These are phyloP conservation scores for Starmerella scarabaei DNA, from an alignment of 805 yeast genomes.

Conservation along the genomic window DNA sequence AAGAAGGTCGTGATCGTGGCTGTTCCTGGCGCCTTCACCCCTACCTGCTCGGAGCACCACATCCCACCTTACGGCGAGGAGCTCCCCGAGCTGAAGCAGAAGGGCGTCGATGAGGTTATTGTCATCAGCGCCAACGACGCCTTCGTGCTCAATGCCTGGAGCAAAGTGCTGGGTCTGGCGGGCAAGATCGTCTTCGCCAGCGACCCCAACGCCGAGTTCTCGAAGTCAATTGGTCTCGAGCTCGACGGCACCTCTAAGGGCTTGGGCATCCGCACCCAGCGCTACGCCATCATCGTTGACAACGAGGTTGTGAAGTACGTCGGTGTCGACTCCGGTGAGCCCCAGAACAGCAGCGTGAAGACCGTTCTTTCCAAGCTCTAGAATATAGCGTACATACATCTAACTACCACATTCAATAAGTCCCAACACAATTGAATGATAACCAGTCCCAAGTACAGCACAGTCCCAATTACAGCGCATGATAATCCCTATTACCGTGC, in stretches of 20 bases:
- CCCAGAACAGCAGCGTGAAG: conserved; percentile 36
- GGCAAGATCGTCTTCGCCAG: conserved; percentile 41
- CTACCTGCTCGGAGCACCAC: conserved; percentile 61
- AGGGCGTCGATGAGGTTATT: conserved; percentile 51
- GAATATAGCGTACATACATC: not conserved
- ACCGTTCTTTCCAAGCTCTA: conserved; percentile 32
- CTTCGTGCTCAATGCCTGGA: conserved; percentile 62
- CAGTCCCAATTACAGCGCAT: too few species aligned
- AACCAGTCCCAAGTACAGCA: too few species aligned
- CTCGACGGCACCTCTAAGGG: conserved; percentile 43
- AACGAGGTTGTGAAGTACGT: conserved; percentile 41
- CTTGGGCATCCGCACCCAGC: conserved; percentile 46
- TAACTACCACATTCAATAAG: conserved; percentile 18
- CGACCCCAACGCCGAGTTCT: conserved; percentile 51
- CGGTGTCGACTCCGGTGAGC: conserved; percentile 37
- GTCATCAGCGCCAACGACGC: conserved; percentile 60
- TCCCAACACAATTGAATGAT: too few species aligned
- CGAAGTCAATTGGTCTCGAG: conserved; percentile 46
- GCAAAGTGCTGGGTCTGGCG: conserved; percentile 31
- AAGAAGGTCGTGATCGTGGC: conserved; percentile 57
- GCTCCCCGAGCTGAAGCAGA: conserved; percentile 38
- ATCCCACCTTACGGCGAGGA: conserved; percentile 52
- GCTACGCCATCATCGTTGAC: conserved; percentile 63
- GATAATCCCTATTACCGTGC: too few species aligned
- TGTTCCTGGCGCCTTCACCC: conserved; percentile 83